phyloP scores from a whole-genome alignment of 1,284 basidiomycete genomes.

The Sporisorium exsertum region DNA sequence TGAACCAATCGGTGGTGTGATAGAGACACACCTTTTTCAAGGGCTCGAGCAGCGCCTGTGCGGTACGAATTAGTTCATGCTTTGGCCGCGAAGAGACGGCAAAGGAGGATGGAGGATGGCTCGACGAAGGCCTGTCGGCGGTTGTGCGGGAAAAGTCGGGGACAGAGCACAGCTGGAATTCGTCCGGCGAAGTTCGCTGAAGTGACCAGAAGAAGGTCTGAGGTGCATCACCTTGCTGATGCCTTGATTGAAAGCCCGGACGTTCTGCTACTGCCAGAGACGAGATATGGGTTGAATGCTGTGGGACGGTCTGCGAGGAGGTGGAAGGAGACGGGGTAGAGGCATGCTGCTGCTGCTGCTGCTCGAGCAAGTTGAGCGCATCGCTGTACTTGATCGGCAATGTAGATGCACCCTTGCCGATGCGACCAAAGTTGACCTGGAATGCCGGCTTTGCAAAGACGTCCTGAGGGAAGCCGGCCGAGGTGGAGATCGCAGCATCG shows the following conservation, averaged over 20 bases:
- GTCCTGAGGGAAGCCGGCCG: constrained; percentile 45
- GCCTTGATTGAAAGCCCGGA: neutral
- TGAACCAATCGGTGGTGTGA: constrained; percentile 63
- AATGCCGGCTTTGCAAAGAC: constrained; percentile 51
- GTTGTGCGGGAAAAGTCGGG: constrained; percentile 34
- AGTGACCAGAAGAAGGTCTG: constrained; percentile 21
- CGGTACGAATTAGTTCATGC: constrained; percentile 29
- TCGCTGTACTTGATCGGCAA: constrained; percentile 35
- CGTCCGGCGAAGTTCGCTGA: constrained; percentile 23
- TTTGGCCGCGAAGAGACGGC: constrained; percentile 10
- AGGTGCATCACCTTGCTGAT: neutral
- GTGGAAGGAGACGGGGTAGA: constrained; percentile 6
- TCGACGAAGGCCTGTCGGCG: constrained; percentile 3
- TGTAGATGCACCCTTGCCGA: neutral
- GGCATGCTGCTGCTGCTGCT: constrained; percentile 33
- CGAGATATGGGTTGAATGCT: neutral
- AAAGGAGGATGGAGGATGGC: neutral
- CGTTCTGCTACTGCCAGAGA: constrained; percentile 19
- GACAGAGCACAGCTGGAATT: constrained; percentile 47
- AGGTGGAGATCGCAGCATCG: constrained; percentile 34
- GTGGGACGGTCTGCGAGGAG: constrained; percentile 2
- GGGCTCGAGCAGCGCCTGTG: constrained; percentile 50
- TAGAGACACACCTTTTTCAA: constrained; percentile 58
- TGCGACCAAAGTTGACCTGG: constrained; percentile 13
- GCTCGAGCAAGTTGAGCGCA: constrained; percentile 33